phyloP scores from a whole-genome alignment of 495 filamentous ascomycete genomes.

The Barbatosphaeria neglecta region DNA sequence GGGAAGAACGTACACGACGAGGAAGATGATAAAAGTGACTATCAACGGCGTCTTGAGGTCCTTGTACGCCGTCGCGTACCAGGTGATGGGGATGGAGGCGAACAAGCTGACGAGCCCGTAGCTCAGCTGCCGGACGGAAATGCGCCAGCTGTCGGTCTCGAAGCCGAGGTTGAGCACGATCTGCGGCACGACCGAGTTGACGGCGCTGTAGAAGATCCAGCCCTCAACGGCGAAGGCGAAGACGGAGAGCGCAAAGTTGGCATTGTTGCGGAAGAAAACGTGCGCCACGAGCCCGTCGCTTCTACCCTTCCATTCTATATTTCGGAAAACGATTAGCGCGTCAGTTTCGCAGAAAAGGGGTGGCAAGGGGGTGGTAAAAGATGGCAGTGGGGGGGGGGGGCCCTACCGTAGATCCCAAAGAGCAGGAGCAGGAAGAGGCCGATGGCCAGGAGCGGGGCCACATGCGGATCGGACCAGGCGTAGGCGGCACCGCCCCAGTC shows the following conservation, averaged over 20 bases:
- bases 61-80: constrained; percentile 38
- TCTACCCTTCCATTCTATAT: constrained; percentile 40
- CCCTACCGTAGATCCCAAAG: constrained; percentile 36
- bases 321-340: not conserved
- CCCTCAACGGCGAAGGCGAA: constrained; percentile 47
- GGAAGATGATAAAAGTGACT: constrained; percentile 34
- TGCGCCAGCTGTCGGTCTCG: constrained; percentile 28
- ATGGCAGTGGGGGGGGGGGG: no score
- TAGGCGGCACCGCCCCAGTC: constrained; percentile 44
- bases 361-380: not conserved
- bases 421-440: constrained; percentile 31
- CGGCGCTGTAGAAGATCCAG: constrained; percentile 48
- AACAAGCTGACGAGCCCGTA: constrained; percentile 23
- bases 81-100: constrained; percentile 29
- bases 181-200: constrained; percentile 43
- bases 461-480: constrained; percentile 33
- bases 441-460: constrained; percentile 34
- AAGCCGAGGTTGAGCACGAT: constrained; percentile 44
- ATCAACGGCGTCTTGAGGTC: constrained; percentile 39
- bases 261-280: constrained; percentile 39
- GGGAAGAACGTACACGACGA: constrained; percentile 26
- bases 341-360: not conserved
- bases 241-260: constrained; percentile 40
- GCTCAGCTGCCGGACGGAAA: constrained; percentile 38
- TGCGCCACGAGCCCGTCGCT: constrained; percentile 41